phyloP scores from a whole-genome alignment of 495 filamentous ascomycete species.

The Neurospora intermedia region DNA sequence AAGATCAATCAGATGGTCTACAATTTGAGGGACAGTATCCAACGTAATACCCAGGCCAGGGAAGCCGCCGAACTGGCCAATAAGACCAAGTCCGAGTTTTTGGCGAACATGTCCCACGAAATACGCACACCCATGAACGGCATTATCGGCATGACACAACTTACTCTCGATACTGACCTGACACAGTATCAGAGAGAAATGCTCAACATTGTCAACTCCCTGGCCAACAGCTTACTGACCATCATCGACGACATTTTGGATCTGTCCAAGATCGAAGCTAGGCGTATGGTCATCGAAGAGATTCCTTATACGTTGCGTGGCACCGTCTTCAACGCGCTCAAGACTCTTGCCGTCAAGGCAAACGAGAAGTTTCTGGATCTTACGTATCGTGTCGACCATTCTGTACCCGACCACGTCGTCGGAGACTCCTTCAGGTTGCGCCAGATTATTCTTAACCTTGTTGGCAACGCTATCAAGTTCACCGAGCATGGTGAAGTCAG shows the following conservation, averaged over 20 bases:
- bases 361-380: conserved; percentile 93
- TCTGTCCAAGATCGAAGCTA: conserved; percentile 98
- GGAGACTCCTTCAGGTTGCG: conserved; percentile 94
- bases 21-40: conserved; percentile 90
- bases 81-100: conserved; percentile 96
- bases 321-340: conserved; percentile 95
- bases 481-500: conserved; percentile 97
- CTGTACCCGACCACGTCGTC: conserved; percentile 91
- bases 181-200: conserved; percentile 95
- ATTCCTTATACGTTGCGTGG: conserved; percentile 93
- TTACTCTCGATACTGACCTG: conserved; percentile 91
- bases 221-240: conserved; percentile 92
- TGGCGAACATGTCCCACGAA: conserved; percentile 99
- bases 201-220: conserved; percentile 96
- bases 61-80: conserved; percentile 96
- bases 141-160: conserved; percentile 91
- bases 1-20: conserved; percentile 99
- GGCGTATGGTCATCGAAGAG: conserved; percentile 98
- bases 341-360: conserved; percentile 92
- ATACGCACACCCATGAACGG: conserved; percentile 90
- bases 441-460: conserved; percentile 82
- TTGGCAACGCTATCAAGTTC: conserved; percentile 87
- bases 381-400: conserved; percentile 87
- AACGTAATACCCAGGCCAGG: conserved; percentile 91
- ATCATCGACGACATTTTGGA: conserved; percentile 99